Evolutionary conservation across 202 grass and related monocot species (phyloP).

Genomic region (Cymbopogon flexuosus): DNA sequence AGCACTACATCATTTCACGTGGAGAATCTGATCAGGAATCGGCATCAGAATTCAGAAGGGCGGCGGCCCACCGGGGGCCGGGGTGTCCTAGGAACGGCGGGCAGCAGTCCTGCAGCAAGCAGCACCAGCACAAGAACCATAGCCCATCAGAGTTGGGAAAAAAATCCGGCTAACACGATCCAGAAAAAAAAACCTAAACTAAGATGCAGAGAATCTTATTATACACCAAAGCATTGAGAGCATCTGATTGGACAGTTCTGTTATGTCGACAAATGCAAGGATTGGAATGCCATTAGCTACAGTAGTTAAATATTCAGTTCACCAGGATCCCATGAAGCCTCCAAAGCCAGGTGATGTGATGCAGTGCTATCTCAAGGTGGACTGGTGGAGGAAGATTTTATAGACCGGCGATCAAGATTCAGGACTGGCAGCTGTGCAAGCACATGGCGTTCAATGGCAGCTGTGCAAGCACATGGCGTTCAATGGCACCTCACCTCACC

Average conservation of each 20-base stretch:
- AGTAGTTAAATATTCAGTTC: neutral
- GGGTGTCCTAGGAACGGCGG: slow-evolving; percentile 34
- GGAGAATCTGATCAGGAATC: too few species aligned
- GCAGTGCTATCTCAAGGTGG: neutral
- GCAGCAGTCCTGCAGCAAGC: slow-evolving; percentile 53
- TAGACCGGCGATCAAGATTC: neutral
- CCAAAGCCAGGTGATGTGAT: slow-evolving; percentile 19
- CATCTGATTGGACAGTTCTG: neutral
- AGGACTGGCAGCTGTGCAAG: slow-evolving; percentile 17
- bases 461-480: too few species aligned
- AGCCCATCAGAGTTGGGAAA: neutral
- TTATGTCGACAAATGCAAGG: neutral
- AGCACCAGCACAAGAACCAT: slow-evolving; percentile 33
- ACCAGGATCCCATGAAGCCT: slow-evolving; percentile 50
- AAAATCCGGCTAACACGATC: too few species aligned
- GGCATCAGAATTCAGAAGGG: slow-evolving; percentile 38
- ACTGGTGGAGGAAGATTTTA: slow-evolving; percentile 28
- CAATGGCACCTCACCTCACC: neutral
- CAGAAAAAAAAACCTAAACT: neutral
- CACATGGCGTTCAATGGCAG: slow-evolving; percentile 29
- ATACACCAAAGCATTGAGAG: neutral
- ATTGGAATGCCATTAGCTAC: neutral
- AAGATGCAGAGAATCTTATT: neutral
- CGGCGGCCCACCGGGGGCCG: neutral
- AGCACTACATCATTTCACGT: neutral